phyloP scores from a whole-genome alignment of 441 rosid species.

The Biscutella auriculata region DNA sequence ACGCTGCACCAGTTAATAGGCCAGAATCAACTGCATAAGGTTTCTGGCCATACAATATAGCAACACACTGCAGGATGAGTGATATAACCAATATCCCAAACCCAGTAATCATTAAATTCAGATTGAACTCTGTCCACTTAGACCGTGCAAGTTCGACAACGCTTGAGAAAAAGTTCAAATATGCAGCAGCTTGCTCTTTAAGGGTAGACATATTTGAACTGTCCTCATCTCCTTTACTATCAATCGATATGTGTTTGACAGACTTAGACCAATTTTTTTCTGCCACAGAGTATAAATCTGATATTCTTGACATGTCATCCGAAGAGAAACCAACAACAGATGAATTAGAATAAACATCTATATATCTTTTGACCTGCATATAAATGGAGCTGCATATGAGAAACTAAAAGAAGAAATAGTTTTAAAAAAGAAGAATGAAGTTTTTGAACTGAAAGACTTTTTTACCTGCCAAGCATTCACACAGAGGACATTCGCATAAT shows the following conservation, averaged over 20 bases:
- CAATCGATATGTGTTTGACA: constrained; percentile 22
- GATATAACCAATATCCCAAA: constrained; percentile 56
- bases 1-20: constrained; percentile 32
- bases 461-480: constrained; percentile 94
- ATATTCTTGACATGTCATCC: constrained; percentile 57
- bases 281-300: constrained; percentile 51
- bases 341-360: constrained; percentile 78
- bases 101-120: constrained; percentile 72
- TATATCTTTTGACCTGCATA: constrained; percentile 79
- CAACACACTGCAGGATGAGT: constrained; percentile 33
- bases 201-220: constrained; percentile 26
- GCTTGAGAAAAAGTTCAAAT: constrained; percentile 51
- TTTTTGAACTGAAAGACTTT: neutral
- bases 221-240: constrained; percentile 25
- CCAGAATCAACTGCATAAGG: constrained; percentile 25
- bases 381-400: constrained; percentile 1
- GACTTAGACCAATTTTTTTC: constrained; percentile 42
- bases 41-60: constrained; percentile 31
- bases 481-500: constrained; percentile 65
- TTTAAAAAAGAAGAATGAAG: neutral
- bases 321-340: constrained; percentile 92
- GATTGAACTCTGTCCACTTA: constrained; percentile 93
- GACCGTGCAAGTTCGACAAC: constrained; percentile 81
- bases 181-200: constrained; percentile 43
- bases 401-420: neutral